Percentiles rank a stretch among this genome's conserved stretches.
phyloP scores from a whole-genome alignment of 2,329 filamentous ascomycete species.

The Plectosphaerella sp. region DNA sequence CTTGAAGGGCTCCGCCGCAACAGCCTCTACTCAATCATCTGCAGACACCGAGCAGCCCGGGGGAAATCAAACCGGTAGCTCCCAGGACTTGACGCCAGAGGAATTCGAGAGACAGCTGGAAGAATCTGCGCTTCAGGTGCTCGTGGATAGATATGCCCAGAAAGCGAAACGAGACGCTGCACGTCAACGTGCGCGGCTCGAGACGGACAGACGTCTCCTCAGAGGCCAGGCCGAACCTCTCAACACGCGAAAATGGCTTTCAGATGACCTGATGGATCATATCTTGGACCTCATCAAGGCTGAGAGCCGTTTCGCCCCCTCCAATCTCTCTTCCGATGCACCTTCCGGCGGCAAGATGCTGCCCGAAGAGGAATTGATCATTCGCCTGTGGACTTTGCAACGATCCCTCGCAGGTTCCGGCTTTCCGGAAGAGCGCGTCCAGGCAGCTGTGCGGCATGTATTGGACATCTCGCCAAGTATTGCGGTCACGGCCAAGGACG shows the following conservation, averaged over 20 bases:
- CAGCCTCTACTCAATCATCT: neutral
- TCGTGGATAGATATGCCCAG: slow-evolving; percentile 78
- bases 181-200: slow-evolving; percentile 71
- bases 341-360: slow-evolving; percentile 42
- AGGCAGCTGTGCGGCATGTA: slow-evolving; percentile 61
- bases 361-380: slow-evolving; percentile 73
- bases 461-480: slow-evolving; percentile 64
- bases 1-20: neutral
- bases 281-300: slow-evolving; percentile 69
- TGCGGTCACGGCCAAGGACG: slow-evolving; percentile 52
- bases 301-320: slow-evolving; percentile 56
- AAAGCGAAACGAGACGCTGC: slow-evolving; percentile 77
- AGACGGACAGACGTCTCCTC: slow-evolving; percentile 81
- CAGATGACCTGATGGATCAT: slow-evolving; percentile 71
- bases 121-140: slow-evolving; percentile 79
- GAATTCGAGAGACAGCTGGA: slow-evolving; percentile 88
- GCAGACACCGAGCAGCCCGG: too few species aligned
- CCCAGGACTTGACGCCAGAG: slow-evolving; percentile 66
- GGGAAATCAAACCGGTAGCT: too few species aligned
- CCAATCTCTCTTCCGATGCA: slow-evolving; percentile 40
- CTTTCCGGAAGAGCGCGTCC: slow-evolving; percentile 61
- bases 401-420: slow-evolving; percentile 65
- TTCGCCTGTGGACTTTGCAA: slow-evolving; percentile 81
- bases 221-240: slow-evolving; percentile 72
- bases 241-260: slow-evolving; percentile 73